phyloP scores from a whole-genome alignment of 2,329 filamentous ascomycete species.

The Bipolaris zeicola region DNA sequence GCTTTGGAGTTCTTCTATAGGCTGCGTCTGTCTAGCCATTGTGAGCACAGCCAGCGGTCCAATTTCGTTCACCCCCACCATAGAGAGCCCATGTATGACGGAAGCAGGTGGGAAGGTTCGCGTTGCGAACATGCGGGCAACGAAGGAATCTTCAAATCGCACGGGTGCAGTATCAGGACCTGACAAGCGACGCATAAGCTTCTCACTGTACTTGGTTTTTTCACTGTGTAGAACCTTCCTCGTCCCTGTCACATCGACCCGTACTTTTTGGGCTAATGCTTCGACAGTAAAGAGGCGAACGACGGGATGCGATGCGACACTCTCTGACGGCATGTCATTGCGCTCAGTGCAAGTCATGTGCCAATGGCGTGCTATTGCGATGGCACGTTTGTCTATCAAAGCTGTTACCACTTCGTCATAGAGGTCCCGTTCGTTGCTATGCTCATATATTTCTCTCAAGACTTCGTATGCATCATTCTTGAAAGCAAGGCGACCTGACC shows the following conservation, averaged over 20 bases:
- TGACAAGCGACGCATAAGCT: conserved; percentile 42
- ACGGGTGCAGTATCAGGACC: conserved; percentile 54
- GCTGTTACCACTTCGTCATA: conserved; percentile 51
- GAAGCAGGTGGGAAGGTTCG: conserved; percentile 74
- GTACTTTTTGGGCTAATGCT: conserved; percentile 20
- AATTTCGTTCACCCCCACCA: conserved; percentile 73
- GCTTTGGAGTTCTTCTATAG: conserved; percentile 60
- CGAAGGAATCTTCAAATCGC: conserved; percentile 65
- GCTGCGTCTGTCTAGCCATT: conserved; percentile 69
- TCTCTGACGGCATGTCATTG: conserved; percentile 46
- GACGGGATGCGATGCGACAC: conserved; percentile 37
- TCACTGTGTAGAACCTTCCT: conserved; percentile 12
- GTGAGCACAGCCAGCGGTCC: conserved; percentile 79
- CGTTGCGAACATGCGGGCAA: conserved; percentile 81
- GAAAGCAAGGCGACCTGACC: conserved; percentile 11
- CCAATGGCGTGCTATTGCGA: conserved; percentile 44
- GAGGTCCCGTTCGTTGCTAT: conserved; percentile 44
- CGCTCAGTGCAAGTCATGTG: conserved; percentile 47
- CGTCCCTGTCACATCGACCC: conserved; percentile 6
- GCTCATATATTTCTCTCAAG: conserved; percentile 48
- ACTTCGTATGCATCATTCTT: conserved; percentile 28
- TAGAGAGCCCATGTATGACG: conserved; percentile 70
- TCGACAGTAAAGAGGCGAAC: conserved; percentile 38
- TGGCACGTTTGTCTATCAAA: conserved; percentile 36
- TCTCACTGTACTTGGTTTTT: conserved; percentile 31